Evolutionary conservation across 495 filamentous ascomycete species (phyloP).

Genomic region (Daldinia bambusicola): DNA sequence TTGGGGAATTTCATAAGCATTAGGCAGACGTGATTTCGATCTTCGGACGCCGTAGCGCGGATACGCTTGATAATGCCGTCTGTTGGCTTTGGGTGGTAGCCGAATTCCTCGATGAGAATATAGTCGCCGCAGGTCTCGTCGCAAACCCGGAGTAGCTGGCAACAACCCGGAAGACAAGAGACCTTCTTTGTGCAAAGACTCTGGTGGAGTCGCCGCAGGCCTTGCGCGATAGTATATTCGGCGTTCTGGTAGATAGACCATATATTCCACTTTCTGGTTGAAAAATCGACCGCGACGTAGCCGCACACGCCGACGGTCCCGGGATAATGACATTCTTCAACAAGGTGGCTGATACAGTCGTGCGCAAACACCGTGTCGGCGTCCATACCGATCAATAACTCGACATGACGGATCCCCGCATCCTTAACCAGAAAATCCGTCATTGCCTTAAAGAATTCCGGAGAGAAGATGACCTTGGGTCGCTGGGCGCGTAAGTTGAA

Average conservation of each 20-base stretch:
- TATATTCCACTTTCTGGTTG: constrained; percentile 27
- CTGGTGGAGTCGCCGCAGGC: constrained; percentile 47
- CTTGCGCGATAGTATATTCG: constrained; percentile 49
- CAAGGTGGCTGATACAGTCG: constrained; percentile 42
- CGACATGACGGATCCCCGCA: constrained; percentile 38
- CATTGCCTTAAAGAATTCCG: constrained; percentile 44
- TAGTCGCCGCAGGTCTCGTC: constrained; percentile 48
- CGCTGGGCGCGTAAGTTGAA: constrained; percentile 59
- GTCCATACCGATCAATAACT: constrained; percentile 49
- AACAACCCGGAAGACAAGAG: constrained; percentile 49
- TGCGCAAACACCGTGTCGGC: constrained; percentile 48
- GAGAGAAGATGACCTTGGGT: constrained; percentile 41
- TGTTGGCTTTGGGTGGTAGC: constrained; percentile 45
- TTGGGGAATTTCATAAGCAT: constrained; percentile 47
- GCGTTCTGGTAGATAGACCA: constrained; percentile 47
- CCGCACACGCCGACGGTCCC: constrained; percentile 47
- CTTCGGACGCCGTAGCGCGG: constrained; percentile 46
- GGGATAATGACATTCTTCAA: constrained; percentile 43
- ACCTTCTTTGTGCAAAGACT: constrained; percentile 47
- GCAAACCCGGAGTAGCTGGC: constrained; percentile 47
- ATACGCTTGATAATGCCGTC: constrained; percentile 47
- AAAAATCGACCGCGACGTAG: constrained; percentile 47
- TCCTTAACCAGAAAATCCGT: constrained; percentile 37
- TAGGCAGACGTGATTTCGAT: constrained; percentile 47
- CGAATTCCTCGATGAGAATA: constrained; percentile 47